Percentiles rank a stretch among this genome's conserved stretches.
These are phyloP conservation scores for Pseudocercospora ulei DNA, from an alignment of 2,329 filamentous ascomycete species.

Conservation along the genomic window DNA sequence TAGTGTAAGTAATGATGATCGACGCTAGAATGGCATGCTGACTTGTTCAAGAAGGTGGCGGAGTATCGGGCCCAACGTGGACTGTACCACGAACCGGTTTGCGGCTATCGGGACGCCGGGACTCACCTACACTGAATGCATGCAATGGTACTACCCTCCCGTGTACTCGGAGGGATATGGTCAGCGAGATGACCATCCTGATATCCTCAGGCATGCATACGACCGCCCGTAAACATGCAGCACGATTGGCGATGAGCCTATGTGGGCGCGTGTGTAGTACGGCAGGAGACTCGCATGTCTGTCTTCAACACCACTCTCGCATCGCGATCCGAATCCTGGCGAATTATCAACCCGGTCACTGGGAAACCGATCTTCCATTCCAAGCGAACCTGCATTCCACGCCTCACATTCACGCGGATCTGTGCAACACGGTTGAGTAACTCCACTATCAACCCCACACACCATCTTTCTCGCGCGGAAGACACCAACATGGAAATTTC, in stretches of 20 bases:
- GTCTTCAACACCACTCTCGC: constrained; percentile 2
- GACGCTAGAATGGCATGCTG: background rate
- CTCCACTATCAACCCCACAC: too few species aligned
- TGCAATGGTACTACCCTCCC: too few species aligned
- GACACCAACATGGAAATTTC: background rate
- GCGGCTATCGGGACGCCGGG: too few species aligned
- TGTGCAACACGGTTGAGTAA: background rate
- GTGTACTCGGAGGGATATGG: too few species aligned
- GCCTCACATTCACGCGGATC: too few species aligned
- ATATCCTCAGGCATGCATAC: too few species aligned
- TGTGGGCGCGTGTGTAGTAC: too few species aligned
- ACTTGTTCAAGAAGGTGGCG: too few species aligned
- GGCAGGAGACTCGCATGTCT: too few species aligned
- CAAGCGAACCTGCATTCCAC: constrained; percentile 8
- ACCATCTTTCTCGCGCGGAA: background rate
- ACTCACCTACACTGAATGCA: too few species aligned
- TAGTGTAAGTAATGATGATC: constrained; percentile 27
- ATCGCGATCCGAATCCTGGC: constrained; percentile 6
- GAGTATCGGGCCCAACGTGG: background rate
- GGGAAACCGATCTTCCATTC: constrained; percentile 9
- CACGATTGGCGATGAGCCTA: constrained; percentile 4
- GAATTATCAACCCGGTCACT: constrained; percentile 6
- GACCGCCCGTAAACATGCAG: too few species aligned
- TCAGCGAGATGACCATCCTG: too few species aligned
- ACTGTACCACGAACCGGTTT: background rate